A percentile compares a stretch with the other conserved stretches of the same genome.
These are phyloP conservation scores for Corchorus olitorius DNA, from an alignment of 345 rosid genomes.

Conservation along the genomic window DNA sequence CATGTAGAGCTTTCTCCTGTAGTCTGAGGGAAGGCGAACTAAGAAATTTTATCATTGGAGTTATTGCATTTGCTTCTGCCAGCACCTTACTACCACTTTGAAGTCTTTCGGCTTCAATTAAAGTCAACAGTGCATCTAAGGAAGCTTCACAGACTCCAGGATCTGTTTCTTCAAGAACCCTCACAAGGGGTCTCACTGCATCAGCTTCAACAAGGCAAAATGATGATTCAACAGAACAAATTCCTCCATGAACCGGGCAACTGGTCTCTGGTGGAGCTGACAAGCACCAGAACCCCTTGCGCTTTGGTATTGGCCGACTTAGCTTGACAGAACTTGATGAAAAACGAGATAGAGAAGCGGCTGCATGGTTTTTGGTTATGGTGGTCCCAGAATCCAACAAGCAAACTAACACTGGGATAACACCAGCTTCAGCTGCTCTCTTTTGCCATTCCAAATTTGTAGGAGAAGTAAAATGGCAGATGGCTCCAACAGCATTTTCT, in stretches of 20 bases:
- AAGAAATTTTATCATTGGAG: slow-evolving; percentile 47
- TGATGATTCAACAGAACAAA: slow-evolving; percentile 58
- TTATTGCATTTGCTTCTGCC: slow-evolving; percentile 54
- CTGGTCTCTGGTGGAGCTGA: slow-evolving; percentile 43
- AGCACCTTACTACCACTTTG: slow-evolving; percentile 62
- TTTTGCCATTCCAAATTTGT: slow-evolving; percentile 51
- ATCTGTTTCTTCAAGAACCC: slow-evolving; percentile 51
- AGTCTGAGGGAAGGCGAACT: slow-evolving; percentile 47
- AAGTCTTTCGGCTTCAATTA: slow-evolving; percentile 55
- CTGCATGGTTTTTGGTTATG: slow-evolving; percentile 50
- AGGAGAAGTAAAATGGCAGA: slow-evolving; percentile 52
- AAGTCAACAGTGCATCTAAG: slow-evolving; percentile 61
- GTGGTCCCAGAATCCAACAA: slow-evolving; percentile 48
- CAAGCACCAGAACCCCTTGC: slow-evolving; percentile 50
- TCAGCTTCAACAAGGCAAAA: slow-evolving; percentile 71
- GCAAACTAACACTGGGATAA: slow-evolving; percentile 54
- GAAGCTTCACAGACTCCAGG: slow-evolving; percentile 53
- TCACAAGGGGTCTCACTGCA: slow-evolving; percentile 54
- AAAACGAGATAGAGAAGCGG: slow-evolving; percentile 50
- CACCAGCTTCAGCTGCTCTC: slow-evolving; percentile 52
- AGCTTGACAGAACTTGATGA: slow-evolving; percentile 48
- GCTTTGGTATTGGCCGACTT: slow-evolving; percentile 38
- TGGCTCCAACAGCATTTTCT: slow-evolving; percentile 59
- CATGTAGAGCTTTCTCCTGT: slow-evolving; percentile 59
- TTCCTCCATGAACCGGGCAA: slow-evolving; percentile 58